A percentile compares a stretch with the other conserved stretches of the same genome.
These are phyloP conservation scores for Leccinum subtestaceum DNA, from an alignment of 768 basidiomycete species.

Conservation along the genomic window DNA sequence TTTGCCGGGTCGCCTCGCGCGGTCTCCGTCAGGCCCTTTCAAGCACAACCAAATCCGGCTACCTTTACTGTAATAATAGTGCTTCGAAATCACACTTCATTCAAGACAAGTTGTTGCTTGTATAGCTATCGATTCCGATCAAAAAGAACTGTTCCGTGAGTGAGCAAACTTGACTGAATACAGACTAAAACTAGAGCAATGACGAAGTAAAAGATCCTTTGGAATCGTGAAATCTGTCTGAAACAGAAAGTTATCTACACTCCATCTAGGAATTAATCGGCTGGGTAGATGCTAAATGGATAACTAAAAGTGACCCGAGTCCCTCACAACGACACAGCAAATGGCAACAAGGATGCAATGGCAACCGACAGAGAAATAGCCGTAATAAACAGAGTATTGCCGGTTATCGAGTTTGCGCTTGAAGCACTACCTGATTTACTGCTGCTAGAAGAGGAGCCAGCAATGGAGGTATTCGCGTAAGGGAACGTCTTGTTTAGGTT, in stretches of 20 bases:
- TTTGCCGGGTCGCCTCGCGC: neutral
- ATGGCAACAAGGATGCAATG: slow-evolving; percentile 13
- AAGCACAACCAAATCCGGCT: slow-evolving; percentile 10
- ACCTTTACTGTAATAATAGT: slow-evolving; percentile 4
- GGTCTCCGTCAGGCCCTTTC: neutral
- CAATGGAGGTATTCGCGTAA: slow-evolving; percentile 36
- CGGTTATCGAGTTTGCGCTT: neutral
- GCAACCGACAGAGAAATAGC: slow-evolving; percentile 14
- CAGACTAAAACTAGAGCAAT: slow-evolving; percentile 10
- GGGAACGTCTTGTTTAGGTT: slow-evolving; percentile 71
- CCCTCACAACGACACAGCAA: slow-evolving; percentile 17
- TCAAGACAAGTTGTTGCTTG: neutral
- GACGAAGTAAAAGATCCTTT: slow-evolving; percentile 3
- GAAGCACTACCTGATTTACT: neutral
- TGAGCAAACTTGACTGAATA: slow-evolving; percentile 1
- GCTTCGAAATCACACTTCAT: neutral
- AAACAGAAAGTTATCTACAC: slow-evolving; percentile 20
- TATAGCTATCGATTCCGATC: neutral
- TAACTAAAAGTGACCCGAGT: slow-evolving; percentile 6
- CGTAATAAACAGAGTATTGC: slow-evolving; percentile 12
- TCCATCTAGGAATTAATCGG: slow-evolving; percentile 24
- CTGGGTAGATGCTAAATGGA: slow-evolving; percentile 1
- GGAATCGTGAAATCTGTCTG: slow-evolving; percentile 15
- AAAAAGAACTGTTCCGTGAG: neutral
- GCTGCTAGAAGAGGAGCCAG: slow-evolving; percentile 3